These are phyloP conservation scores for Apiotrichum domesticum DNA, from an alignment of 1,284 basidiomycete genomes.

Conservation along the genomic window DNA sequence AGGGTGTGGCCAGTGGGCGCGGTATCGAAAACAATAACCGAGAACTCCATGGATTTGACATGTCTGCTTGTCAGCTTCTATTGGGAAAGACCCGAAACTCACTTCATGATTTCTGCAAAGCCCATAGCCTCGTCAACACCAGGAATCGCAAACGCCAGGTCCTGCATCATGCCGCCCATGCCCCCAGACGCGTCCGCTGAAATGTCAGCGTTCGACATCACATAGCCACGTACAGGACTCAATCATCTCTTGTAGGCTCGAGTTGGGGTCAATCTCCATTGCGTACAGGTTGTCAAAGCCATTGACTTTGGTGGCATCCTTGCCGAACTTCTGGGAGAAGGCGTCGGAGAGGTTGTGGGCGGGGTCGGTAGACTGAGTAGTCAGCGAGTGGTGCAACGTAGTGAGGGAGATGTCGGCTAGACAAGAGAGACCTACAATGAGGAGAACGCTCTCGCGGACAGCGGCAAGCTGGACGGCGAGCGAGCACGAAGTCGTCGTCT, in stretches of 20 bases:
- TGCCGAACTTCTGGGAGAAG: constrained; percentile 98
- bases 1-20: constrained; percentile 97
- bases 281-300: constrained; percentile 95
- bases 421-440: constrained; percentile 63
- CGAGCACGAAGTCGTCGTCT: constrained; percentile 91
- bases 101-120: constrained; percentile 99
- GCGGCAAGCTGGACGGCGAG: constrained; percentile 88
- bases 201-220: constrained; percentile 7
- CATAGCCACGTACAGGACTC: constrained; percentile 66
- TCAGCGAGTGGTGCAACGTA: background rate
- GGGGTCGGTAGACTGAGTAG: constrained; percentile 84
- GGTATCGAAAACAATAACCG: constrained; percentile 98
- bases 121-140: constrained; percentile 99
- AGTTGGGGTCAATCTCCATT: constrained; percentile 99
- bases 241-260: constrained; percentile 97
- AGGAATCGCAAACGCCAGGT: constrained; percentile 96
- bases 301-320: constrained; percentile 98
- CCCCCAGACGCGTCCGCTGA: constrained; percentile 76
- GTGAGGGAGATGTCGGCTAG: too few species aligned
- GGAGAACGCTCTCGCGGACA: constrained; percentile 79
- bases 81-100: constrained; percentile 28
- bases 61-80: constrained; percentile 55
- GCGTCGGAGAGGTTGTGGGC: constrained; percentile 98
- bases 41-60: constrained; percentile 99
- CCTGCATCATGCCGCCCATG: constrained; percentile 99